Base-by-base conservation (phyloP, 805 yeast species). In the Vanderwaltozyma yarrowii region DNA sequence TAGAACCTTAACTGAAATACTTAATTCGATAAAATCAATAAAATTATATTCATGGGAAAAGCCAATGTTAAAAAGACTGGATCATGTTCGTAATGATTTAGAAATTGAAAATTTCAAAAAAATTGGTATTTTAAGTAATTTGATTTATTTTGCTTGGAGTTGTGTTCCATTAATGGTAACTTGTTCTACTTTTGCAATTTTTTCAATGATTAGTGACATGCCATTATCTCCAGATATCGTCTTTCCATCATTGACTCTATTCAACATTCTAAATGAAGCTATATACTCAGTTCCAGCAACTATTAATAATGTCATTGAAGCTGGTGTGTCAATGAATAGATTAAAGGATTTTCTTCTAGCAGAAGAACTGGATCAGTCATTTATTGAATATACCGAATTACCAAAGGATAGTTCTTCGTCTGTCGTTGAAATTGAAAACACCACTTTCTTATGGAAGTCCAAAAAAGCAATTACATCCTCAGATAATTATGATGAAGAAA, bases 41-140 rank as follows among this genome's bases (percentile, higher is more conserved):
- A 80, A 80, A 49, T 58, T 80, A 20, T 80, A 78, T 49, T 75
- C 82, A 0, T 79, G 84, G 81, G 88, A 80, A 52, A 60, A 62
- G 25, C 80, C 85, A 19, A 75, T 78, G 76, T 48, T 75, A 27
- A 60, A 64, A 16, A 71, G 70, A 43, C 56, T 80, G 11, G 49
- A 62, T 10, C 69, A 67, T 40, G 66, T 74, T 21, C 69, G 87
- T 63, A 76, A 79, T 46, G 69, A 70, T 38, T 60, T 70, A 43
- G 86, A 80, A 51, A 57, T 80, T 45, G 60, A 55, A 27, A 76
- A 73, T 44, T 56, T 71, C 46, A 64, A 64, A 41, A 69, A 52
- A 39, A 74, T 76, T 39, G 74, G 78, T 30, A 45, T 69, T 12
- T 52, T 66, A 19, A 62, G 70, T 24, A 74, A 76, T 5, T 41